phyloP scores from a whole-genome alignment of 2,329 filamentous ascomycete genomes.

The Colletotrichum sp. region DNA sequence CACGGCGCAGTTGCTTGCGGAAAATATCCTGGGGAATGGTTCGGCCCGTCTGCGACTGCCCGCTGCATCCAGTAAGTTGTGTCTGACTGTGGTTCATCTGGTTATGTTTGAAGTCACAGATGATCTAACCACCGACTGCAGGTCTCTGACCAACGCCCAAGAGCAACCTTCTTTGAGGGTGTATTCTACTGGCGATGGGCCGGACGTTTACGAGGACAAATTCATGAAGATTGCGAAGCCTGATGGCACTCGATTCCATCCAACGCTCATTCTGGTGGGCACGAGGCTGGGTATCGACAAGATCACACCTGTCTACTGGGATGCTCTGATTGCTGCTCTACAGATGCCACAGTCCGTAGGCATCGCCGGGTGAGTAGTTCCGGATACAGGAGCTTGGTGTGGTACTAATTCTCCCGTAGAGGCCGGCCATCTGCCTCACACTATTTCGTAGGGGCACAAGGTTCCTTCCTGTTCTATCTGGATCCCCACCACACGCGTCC shows the following conservation, averaged over 20 bases:
- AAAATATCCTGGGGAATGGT: slow-evolving; percentile 97
- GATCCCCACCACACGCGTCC: slow-evolving; percentile 89
- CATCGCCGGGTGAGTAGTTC: slow-evolving; percentile 78
- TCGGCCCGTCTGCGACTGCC: slow-evolving; percentile 95
- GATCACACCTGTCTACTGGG: slow-evolving; percentile 93
- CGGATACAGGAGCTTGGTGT: background rate
- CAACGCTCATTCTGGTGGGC: slow-evolving; percentile 87
- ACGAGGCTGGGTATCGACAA: slow-evolving; percentile 92
- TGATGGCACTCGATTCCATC: slow-evolving; percentile 70
- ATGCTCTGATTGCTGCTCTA: slow-evolving; percentile 83
- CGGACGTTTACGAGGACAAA: slow-evolving; percentile 91
- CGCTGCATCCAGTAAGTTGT: slow-evolving; percentile 84
- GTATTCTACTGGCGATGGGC: slow-evolving; percentile 87
- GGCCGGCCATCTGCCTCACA: slow-evolving; percentile 89
- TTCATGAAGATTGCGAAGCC: slow-evolving; percentile 80
- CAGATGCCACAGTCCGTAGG: slow-evolving; percentile 94
- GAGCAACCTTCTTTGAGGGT: slow-evolving; percentile 68
- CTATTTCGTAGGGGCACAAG: slow-evolving; percentile 67
- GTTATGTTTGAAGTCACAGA: background rate
- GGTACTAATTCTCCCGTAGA: slow-evolving; percentile 46
- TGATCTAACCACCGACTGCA: slow-evolving; percentile 36
- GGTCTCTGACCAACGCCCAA: slow-evolving; percentile 75
- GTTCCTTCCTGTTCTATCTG: slow-evolving; percentile 87
- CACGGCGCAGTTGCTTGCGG: slow-evolving; percentile 88
- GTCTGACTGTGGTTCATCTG: background rate